Conservation (phyloP, 495 filamentous ascomycete species). For the Thermothielavioides terrestris region DNA sequence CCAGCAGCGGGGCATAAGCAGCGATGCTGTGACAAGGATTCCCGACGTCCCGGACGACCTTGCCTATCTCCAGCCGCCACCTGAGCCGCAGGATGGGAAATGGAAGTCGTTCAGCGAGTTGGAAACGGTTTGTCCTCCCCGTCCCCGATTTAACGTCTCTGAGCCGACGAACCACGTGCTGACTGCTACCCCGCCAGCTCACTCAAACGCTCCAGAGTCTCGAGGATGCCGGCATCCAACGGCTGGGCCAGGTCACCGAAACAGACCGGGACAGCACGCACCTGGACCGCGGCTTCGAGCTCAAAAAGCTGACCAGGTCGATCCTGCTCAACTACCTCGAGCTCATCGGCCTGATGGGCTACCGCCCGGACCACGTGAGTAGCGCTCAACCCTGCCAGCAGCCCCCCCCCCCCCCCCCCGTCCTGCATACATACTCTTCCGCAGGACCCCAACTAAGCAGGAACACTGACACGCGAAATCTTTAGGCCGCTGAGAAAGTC, state of each 20-base stretch:
- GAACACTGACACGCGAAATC: background rate
- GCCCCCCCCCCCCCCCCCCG: slow-evolving; percentile 14
- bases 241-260: slow-evolving; percentile 51
- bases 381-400: background rate
- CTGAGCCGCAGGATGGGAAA: slow-evolving; percentile 57
- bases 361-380: slow-evolving; percentile 50
- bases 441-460: too few species aligned
- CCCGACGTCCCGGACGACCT: slow-evolving; percentile 62
- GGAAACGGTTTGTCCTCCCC: slow-evolving; percentile 48
- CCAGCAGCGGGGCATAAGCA: slow-evolving; percentile 28
- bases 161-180: too few species aligned
- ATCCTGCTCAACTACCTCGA: slow-evolving; percentile 80
- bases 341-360: slow-evolving; percentile 59
- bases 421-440: too few species aligned
- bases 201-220: slow-evolving; percentile 58
- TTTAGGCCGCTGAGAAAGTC: slow-evolving; percentile 51
- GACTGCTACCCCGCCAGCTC: too few species aligned
- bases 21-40: slow-evolving; percentile 28
- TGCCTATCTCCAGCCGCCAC: slow-evolving; percentile 70
- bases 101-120: slow-evolving; percentile 68
- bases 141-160: too few species aligned
- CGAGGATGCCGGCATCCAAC: slow-evolving; percentile 57
- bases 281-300: slow-evolving; percentile 62
- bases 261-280: slow-evolving; percentile 37
- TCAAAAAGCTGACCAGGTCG: slow-evolving; percentile 71